Percentiles rank a stretch among this genome's conserved stretches.
phyloP scores from a whole-genome alignment of 1,284 basidiomycete genomes.

The Binderoboletus segoi region DNA sequence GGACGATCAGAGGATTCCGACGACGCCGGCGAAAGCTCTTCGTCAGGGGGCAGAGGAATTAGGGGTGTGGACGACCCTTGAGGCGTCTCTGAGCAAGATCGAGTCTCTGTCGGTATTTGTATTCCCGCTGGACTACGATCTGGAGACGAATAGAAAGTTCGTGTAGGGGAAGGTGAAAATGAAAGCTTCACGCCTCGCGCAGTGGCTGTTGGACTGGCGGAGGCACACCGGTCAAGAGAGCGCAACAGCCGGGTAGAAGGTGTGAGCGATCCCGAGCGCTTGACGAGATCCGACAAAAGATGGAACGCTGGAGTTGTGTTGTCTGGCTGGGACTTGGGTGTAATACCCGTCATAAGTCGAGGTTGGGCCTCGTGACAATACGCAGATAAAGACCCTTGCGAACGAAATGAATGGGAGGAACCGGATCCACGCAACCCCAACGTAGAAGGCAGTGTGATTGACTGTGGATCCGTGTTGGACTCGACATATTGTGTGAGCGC shows the following conservation, averaged over 20 bases:
- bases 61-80: slow-evolving; percentile 29
- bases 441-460: slow-evolving; percentile 67
- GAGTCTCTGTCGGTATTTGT: slow-evolving; percentile 11
- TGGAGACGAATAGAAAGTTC: slow-evolving; percentile 10
- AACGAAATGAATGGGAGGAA: slow-evolving; percentile 37
- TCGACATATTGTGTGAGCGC: slow-evolving; percentile 74
- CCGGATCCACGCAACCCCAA: slow-evolving; percentile 58
- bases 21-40: slow-evolving; percentile 51
- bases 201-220: slow-evolving; percentile 25
- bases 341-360: slow-evolving; percentile 26
- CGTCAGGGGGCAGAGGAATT: slow-evolving; percentile 45
- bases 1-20: slow-evolving; percentile 48
- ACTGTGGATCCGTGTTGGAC: slow-evolving; percentile 50
- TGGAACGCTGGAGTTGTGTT: slow-evolving; percentile 57
- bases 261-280: slow-evolving; percentile 37
- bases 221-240: slow-evolving; percentile 24
- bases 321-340: slow-evolving; percentile 37
- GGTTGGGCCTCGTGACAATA: slow-evolving; percentile 7
- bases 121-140: slow-evolving; percentile 14
- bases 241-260: slow-evolving; percentile 34
- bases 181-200: slow-evolving; percentile 9
- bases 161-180: slow-evolving; percentile 14
- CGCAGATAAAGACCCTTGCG: slow-evolving; percentile 5
- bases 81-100: slow-evolving; percentile 43
- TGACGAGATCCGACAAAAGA: slow-evolving; percentile 57